Percentiles rank a stretch among this genome's conserved stretches.
Evolutionary conservation across 345 rosid genomes (phyloP).

Genomic region (Arabidopsis suecica): DNA sequence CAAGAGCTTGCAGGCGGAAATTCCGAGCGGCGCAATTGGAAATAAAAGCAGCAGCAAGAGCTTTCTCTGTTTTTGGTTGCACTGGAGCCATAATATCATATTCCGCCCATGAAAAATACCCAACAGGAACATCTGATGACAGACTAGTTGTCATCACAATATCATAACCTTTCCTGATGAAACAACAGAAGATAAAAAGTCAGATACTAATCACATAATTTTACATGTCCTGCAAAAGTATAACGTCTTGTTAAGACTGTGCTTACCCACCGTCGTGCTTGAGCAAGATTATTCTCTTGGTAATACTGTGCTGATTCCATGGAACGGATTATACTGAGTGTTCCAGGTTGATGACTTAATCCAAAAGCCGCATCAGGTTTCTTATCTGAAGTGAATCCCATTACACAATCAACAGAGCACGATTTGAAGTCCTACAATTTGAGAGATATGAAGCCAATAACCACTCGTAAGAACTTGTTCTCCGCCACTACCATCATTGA

Average conservation of each 20-base stretch:
- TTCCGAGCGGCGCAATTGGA: constrained; percentile 87
- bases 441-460: constrained; percentile 11
- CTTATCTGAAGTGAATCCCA: constrained; percentile 47
- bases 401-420: constrained; percentile 69
- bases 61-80: constrained; percentile 79
- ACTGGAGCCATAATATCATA: constrained; percentile 91
- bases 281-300: constrained; percentile 62
- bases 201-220: not conserved
- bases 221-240: constrained; percentile 1
- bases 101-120: constrained; percentile 97
- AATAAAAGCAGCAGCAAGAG: constrained; percentile 92
- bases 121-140: constrained; percentile 96
- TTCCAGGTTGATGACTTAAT: constrained; percentile 46
- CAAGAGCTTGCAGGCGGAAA: constrained; percentile 85
- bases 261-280: constrained; percentile 99
- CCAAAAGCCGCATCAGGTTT: constrained; percentile 77
- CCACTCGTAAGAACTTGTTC: not conserved
- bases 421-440: constrained; percentile 59
- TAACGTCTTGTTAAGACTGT: constrained; percentile 45
- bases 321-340: constrained; percentile 67
- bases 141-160: constrained; percentile 95
- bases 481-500: constrained; percentile 4
- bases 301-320: constrained; percentile 92
- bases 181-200: not conserved
- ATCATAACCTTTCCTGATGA: constrained; percentile 67